Base-by-base conservation (phyloP, 129 eudicot genomes). In the Flaveria sonorensis region DNA sequence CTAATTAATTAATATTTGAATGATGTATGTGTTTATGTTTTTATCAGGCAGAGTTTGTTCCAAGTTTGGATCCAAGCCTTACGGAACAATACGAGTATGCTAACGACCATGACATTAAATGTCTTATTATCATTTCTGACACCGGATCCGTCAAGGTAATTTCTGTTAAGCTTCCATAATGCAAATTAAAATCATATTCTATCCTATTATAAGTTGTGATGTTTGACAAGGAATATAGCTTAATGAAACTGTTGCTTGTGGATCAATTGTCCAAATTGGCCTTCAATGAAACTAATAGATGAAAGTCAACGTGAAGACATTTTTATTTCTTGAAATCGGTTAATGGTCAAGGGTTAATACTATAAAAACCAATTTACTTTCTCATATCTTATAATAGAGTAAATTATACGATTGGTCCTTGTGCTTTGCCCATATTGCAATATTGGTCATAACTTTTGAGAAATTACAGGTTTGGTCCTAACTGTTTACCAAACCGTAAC, bases 11-110 rank as follows among this genome's bases (percentile, higher is more conserved):
- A 61, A 16, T 16, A 30, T 11, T 24, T n/a, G 5, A 56, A 30
- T 71, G 69, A 72, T 78, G 26, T 19, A 11, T 69, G 51, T 63
- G 57, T 42, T 45, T 64, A 18, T 70, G 71, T 48, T 9, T 57
- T 6, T 71, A 75, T 75, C 96, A 94, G 98, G 98, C 98, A 7
- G 93, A 94, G 68, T 83, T 87, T 80, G 93, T 94, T 24, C 92
- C 97, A 12, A 15, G 74, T 70, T 70, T 82, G 85, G 98, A 94
- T 81, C 98, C 98, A 55, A 94, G 97, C 82, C 88, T 87, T 46
- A 94, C 90, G 7, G 97, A 94, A 79, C 98, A 94, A 77, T 91
- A 91, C 57, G 98, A 94, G 81, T 94, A 87, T 82, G 98, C 98
- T 47, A 94, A 85, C 70, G 98, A 94, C 67, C 87, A 89, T 84